These are phyloP conservation scores for Rhododendron ferrugineum DNA, from an alignment of 148 eudicot genomes.

Conservation along the genomic window DNA sequence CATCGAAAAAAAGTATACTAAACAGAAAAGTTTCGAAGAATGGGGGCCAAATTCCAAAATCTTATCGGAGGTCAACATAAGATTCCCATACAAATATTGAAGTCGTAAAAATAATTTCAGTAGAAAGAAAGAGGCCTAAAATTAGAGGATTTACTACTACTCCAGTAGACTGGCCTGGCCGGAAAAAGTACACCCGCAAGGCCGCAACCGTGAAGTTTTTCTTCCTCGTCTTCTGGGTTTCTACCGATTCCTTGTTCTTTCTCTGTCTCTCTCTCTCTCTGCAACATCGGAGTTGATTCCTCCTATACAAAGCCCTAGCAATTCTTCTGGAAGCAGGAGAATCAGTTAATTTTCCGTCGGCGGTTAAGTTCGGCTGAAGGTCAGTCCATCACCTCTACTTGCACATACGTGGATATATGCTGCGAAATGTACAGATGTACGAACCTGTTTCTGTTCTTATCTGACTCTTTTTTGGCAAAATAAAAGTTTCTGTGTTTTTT, in stretches of 20 bases:
- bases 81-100: too few relatives aligned
- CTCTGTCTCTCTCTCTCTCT: background rate
- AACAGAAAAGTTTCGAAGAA: too few relatives aligned
- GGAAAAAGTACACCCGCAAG: background rate
- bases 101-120: too few relatives aligned
- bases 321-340: background rate
- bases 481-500: background rate
- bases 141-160: too few relatives aligned
- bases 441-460: background rate
- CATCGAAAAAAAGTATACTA: background rate
- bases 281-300: background rate
- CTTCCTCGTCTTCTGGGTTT: background rate
- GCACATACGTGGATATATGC: background rate
- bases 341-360: background rate
- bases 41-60: too few relatives aligned
- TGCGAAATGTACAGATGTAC: background rate
- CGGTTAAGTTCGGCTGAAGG: background rate
- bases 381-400: background rate
- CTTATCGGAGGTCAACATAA: too few relatives aligned
- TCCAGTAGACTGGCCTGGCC: background rate
- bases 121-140: too few relatives aligned
- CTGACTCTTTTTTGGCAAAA: background rate
- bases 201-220: background rate
- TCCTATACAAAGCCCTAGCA: background rate
- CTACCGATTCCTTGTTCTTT: background rate